phyloP scores from a whole-genome alignment of 306 rosid species.

The Abrus pulchellus region DNA sequence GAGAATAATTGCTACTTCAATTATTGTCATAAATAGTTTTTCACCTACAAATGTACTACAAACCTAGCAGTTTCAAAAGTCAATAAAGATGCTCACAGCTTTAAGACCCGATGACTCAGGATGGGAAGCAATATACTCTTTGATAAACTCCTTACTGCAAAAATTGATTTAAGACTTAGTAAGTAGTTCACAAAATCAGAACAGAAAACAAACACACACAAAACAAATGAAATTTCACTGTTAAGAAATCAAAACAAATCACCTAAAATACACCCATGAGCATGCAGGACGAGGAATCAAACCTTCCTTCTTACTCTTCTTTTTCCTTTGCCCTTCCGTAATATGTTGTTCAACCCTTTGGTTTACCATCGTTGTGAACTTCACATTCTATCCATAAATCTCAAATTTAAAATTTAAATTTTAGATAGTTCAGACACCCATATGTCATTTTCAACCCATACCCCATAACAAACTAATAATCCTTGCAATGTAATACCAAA shows the following conservation, averaged over 20 bases:
- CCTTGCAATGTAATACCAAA: background rate
- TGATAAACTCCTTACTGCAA: constrained; percentile 28
- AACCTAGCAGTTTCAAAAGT: background rate
- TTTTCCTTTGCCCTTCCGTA: background rate
- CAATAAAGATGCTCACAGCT: background rate
- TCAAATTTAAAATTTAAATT: background rate
- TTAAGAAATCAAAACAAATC: background rate
- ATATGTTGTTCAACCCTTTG: constrained; percentile 26
- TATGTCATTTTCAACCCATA: background rate
- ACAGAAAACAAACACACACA: background rate
- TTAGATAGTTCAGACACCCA: background rate
- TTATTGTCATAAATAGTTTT: background rate
- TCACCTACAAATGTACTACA: background rate
- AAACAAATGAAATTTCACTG: background rate
- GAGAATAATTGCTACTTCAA: background rate
- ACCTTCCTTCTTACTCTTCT: constrained; percentile 5
- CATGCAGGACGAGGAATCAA: constrained; percentile 20
- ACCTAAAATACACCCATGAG: constrained; percentile 28
- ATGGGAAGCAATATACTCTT: constrained; percentile 28
- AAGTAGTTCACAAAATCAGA: background rate
- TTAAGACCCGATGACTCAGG: constrained; percentile 7
- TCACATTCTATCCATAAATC: background rate
- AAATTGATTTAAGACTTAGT: background rate
- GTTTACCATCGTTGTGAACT: constrained; percentile 13
- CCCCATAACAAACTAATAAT: background rate